A percentile compares a stretch with the other conserved stretches of the same genome.
These are phyloP conservation scores for Alternaria brassicae DNA, from an alignment of 2,329 filamentous ascomycete genomes.

Conservation along the genomic window DNA sequence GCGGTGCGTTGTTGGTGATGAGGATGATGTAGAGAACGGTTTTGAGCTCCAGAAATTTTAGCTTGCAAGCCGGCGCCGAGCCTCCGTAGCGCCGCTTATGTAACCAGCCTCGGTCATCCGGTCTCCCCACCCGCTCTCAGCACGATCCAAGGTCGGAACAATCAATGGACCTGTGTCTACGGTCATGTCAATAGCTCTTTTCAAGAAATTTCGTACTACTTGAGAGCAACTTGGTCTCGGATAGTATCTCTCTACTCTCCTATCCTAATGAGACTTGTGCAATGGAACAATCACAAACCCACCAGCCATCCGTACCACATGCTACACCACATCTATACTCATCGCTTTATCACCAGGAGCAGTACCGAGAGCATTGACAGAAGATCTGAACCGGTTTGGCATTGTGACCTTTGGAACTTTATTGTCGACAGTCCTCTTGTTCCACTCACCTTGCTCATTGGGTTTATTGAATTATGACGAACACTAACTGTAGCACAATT, in stretches of 20 bases:
- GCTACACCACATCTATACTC: neutral
- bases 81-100: constrained; percentile 29
- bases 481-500: no score
- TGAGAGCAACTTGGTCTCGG: neutral
- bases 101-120: constrained; percentile 6
- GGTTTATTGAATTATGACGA: no score
- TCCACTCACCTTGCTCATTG: neutral
- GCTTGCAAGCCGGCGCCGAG: constrained; percentile 23
- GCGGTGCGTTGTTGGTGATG: constrained; percentile 23
- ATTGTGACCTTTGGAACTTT: neutral
- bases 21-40: constrained; percentile 12
- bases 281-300: neutral
- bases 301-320: neutral
- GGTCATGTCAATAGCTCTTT: neutral
- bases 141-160: neutral
- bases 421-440: neutral
- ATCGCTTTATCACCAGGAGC: neutral
- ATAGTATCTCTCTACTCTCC: neutral
- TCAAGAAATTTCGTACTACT: neutral
- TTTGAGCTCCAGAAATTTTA: constrained; percentile 38
- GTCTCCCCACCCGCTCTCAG: neutral
- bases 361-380: neutral
- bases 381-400: neutral
- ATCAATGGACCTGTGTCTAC: neutral
- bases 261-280: neutral